phyloP scores from a whole-genome alignment of 371 early-diverging fungal genomes.

The Choanephora cucurbitarum region DNA sequence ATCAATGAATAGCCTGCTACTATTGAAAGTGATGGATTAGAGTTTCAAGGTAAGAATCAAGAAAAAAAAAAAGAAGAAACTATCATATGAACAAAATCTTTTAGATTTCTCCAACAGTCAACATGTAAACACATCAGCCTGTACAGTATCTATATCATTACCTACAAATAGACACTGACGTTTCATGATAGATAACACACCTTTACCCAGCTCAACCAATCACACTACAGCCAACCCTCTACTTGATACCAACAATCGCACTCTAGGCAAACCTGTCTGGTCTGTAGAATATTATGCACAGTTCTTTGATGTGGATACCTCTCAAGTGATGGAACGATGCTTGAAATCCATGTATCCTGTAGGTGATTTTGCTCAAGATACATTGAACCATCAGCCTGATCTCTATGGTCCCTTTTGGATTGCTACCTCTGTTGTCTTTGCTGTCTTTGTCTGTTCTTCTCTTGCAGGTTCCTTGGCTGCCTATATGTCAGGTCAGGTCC shows the following conservation, averaged over 20 bases:
- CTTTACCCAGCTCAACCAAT: slow-evolving; percentile 13
- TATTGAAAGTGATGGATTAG: slow-evolving; percentile 53
- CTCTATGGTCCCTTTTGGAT: slow-evolving; percentile 90
- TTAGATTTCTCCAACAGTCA: slow-evolving; percentile 18
- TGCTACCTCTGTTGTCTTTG: slow-evolving; percentile 89
- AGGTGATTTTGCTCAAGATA: slow-evolving; percentile 49
- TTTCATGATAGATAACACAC: slow-evolving; percentile 6
- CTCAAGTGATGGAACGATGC: slow-evolving; percentile 58
- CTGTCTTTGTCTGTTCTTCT: slow-evolving; percentile 88
- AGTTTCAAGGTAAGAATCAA: slow-evolving; percentile 47
- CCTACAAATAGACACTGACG: background rate
- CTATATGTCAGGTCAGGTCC: slow-evolving; percentile 53
- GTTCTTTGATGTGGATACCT: slow-evolving; percentile 91
- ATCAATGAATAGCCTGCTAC: slow-evolving; percentile 44
- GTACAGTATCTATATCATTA: slow-evolving; percentile 14
- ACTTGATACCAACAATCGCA: too few relatives aligned
- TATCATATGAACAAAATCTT: background rate
- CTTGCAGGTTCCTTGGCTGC: slow-evolving; percentile 83
- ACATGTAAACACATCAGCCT: slow-evolving; percentile 14
- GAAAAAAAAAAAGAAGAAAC: background rate
- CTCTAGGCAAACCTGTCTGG: slow-evolving; percentile 70
- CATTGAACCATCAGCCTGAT: slow-evolving; percentile 50
- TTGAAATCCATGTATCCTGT: slow-evolving; percentile 53
- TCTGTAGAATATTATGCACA: slow-evolving; percentile 84
- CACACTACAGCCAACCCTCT: slow-evolving; percentile 31